These are phyloP conservation scores for Coemansia sp. DNA, from an alignment of 192 early-diverging fungal species.

Conservation along the genomic window DNA sequence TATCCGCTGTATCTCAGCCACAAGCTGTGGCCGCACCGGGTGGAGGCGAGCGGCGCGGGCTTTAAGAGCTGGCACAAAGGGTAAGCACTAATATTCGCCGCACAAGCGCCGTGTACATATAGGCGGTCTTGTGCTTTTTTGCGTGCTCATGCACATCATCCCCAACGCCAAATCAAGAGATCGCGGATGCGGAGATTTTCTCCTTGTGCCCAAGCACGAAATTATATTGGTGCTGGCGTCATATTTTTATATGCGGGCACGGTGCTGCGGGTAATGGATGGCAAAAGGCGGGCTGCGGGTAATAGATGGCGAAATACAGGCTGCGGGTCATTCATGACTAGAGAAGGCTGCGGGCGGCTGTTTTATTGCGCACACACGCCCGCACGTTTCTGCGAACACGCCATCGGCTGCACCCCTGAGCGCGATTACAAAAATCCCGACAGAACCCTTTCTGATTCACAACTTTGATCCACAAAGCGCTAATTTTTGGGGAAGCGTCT, in stretches of 20 bases:
- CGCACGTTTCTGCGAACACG: not conserved
- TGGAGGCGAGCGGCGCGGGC: not conserved
- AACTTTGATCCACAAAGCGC: constrained; percentile 9
- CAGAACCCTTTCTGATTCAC: constrained; percentile 11
- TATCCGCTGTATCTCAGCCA: constrained; percentile 66
- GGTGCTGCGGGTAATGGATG: not conserved
- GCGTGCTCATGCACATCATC: constrained; percentile 1
- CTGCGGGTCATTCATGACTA: no score
- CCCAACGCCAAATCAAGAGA: not conserved
- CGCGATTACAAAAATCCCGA: not conserved
- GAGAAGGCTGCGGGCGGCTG: not conserved
- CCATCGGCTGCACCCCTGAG: not conserved
- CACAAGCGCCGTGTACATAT: not conserved
- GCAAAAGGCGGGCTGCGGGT: no score
- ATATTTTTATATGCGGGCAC: not conserved
- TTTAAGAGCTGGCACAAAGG: not conserved
- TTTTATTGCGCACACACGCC: not conserved
- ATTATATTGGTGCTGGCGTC: not conserved
- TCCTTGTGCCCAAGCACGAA: not conserved
- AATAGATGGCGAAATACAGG: no score
- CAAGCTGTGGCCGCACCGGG: constrained; percentile 54
- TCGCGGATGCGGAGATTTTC: constrained; percentile 1
- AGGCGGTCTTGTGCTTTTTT: not conserved
- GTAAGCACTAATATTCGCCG: constrained; percentile 1
- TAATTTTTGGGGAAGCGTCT: constrained; percentile 12